A percentile compares a stretch with the other conserved stretches of the same genome.
These are phyloP conservation scores for Aaosphaeria arxii DNA, from an alignment of 2,329 filamentous ascomycete species.

Conservation along the genomic window DNA sequence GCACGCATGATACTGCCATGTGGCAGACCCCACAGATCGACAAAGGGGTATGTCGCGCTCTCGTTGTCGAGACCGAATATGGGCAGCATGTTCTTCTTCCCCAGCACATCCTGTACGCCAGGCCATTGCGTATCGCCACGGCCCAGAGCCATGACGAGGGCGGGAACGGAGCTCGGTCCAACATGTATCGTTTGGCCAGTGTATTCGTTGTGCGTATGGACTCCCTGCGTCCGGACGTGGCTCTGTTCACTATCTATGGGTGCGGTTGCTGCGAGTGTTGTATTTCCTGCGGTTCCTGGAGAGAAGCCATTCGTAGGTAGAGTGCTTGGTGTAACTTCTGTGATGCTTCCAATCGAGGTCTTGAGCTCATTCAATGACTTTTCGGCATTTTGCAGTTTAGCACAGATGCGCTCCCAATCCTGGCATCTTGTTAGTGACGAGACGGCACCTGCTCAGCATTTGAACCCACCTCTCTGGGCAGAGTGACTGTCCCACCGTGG, in stretches of 20 bases:
- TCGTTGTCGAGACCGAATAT: slow-evolving; percentile 64
- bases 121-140: slow-evolving; percentile 47
- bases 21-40: slow-evolving; percentile 61
- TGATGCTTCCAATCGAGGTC: slow-evolving; percentile 36
- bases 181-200: slow-evolving; percentile 61
- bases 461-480: slow-evolving; percentile 34
- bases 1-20: slow-evolving; percentile 58
- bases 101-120: slow-evolving; percentile 56
- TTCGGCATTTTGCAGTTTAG: slow-evolving; percentile 48
- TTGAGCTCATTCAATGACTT: slow-evolving; percentile 46
- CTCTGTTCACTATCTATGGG: slow-evolving; percentile 36
- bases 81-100: slow-evolving; percentile 58
- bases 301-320: slow-evolving; percentile 31
- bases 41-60: slow-evolving; percentile 63
- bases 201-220: slow-evolving; percentile 59
- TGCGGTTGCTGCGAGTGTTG: slow-evolving; percentile 30
- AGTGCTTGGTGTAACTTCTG: slow-evolving; percentile 28
- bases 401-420: slow-evolving; percentile 49
- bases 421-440: slow-evolving; percentile 18
- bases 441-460: neutral
- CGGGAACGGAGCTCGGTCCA: slow-evolving; percentile 60
- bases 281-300: slow-evolving; percentile 27
- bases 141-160: slow-evolving; percentile 54
- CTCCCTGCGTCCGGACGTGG: slow-evolving; percentile 52
- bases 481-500: slow-evolving; percentile 38